A percentile compares a stretch with the other conserved stretches of the same genome.
These are phyloP conservation scores for Jasminum sambac DNA, from an alignment of 257 asterid species.

Conservation along the genomic window DNA sequence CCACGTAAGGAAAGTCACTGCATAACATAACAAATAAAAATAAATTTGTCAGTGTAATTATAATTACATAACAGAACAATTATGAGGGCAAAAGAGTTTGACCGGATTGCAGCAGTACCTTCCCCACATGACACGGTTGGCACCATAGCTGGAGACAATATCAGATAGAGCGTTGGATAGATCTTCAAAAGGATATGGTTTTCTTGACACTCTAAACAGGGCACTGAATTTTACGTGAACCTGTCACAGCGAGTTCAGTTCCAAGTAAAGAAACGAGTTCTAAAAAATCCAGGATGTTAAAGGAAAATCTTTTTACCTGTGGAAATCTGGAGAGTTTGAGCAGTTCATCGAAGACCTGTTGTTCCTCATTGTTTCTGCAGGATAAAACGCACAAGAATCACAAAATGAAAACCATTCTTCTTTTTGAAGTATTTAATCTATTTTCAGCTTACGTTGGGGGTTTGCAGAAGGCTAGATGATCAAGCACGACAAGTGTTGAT, in stretches of 20 bases:
- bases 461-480: constrained; percentile 80
- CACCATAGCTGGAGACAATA: constrained; percentile 68
- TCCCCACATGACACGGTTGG: constrained; percentile 89
- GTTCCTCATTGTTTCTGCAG: constrained; percentile 59
- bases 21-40: constrained; percentile 10
- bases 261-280: too few relatives aligned
- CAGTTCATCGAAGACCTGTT: constrained; percentile 44
- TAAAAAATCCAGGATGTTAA: not conserved
- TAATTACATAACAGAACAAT: not conserved
- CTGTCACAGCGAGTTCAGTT: constrained; percentile 36
- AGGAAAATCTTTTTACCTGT: constrained; percentile 38
- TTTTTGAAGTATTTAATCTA: constrained; percentile 5
- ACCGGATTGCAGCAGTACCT: constrained; percentile 42
- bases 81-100: not conserved
- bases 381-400: constrained; percentile 17
- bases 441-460: constrained; percentile 69
- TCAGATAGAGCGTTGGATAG: constrained; percentile 43
- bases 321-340: constrained; percentile 73
- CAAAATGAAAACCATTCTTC: not conserved
- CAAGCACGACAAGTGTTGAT: constrained; percentile 66
- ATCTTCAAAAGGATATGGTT: constrained; percentile 62
- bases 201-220: constrained; percentile 71
- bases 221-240: constrained; percentile 75
- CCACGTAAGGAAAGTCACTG: constrained; percentile 79
- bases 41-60: not conserved